Evolutionary conservation across 2,329 filamentous ascomycete species (phyloP).

Genomic region (Colletotrichum tropicale): DNA sequence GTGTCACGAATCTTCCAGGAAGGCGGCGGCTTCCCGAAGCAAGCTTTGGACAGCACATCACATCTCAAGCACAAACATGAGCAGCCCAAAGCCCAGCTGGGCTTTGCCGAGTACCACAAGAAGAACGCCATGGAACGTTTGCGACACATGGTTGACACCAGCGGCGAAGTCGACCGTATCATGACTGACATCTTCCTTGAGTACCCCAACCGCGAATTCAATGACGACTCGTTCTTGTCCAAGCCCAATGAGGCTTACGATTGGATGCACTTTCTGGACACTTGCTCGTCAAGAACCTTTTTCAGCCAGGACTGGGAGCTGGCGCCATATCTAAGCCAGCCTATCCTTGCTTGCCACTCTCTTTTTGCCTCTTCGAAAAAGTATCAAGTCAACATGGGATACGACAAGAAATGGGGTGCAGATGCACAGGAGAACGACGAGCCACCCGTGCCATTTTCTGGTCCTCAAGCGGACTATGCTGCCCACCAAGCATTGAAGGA

Average conservation of each 20-base stretch:
- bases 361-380: constrained; percentile 80
- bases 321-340: constrained; percentile 82
- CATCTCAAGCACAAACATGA: constrained; percentile 46
- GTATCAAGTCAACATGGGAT: constrained; percentile 43
- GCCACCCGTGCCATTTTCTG: constrained; percentile 75
- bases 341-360: constrained; percentile 87
- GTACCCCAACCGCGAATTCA: constrained; percentile 87
- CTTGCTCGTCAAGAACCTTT: constrained; percentile 78
- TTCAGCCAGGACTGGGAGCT: constrained; percentile 94
- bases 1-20: constrained; percentile 80
- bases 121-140: constrained; percentile 74
- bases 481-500: constrained; percentile 82
- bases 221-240: constrained; percentile 88
- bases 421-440: constrained; percentile 53
- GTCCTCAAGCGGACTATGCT: constrained; percentile 79
- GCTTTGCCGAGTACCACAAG: constrained; percentile 76
- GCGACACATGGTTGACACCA: constrained; percentile 77
- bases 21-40: constrained; percentile 77
- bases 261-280: constrained; percentile 94
- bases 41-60: constrained; percentile 41
- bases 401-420: constrained; percentile 49
- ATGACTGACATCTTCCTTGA: constrained; percentile 83
- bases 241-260: constrained; percentile 91
- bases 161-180: constrained; percentile 79
- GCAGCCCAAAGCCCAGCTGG: constrained; percentile 64